phyloP scores from a whole-genome alignment of 2,329 filamentous ascomycete genomes.

The Diaporthe destruens region DNA sequence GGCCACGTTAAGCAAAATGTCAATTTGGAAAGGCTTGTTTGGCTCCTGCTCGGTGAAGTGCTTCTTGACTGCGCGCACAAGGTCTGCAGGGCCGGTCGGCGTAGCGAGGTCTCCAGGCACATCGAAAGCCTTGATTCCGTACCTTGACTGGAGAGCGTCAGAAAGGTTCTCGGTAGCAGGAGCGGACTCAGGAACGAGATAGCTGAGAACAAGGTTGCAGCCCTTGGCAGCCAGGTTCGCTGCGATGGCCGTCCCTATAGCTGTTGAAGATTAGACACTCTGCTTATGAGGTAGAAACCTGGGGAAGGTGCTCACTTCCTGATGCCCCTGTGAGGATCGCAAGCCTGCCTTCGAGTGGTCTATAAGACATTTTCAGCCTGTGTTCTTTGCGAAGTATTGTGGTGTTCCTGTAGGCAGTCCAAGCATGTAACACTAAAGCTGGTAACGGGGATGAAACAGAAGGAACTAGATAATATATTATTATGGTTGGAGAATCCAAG shows the following conservation, averaged over 20 bases:
- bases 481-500: neutral
- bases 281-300: neutral
- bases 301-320: neutral
- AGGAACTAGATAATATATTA: neutral
- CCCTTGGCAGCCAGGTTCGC: conserved; percentile 80
- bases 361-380: neutral
- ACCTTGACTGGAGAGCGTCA: conserved; percentile 62
- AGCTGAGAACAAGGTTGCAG: conserved; percentile 77
- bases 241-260: conserved; percentile 76
- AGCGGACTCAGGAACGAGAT: conserved; percentile 64
- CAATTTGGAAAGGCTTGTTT: conserved; percentile 71
- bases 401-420: neutral
- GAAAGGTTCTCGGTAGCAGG: conserved; percentile 70
- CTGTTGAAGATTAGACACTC: conserved; percentile 55
- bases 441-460: no score
- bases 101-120: conserved; percentile 80
- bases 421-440: neutral
- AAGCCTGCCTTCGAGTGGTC: conserved; percentile 1
- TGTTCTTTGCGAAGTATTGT: no score
- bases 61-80: conserved; percentile 70
- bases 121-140: conserved; percentile 72
- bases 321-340: conserved; percentile 14
- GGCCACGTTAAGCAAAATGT: conserved; percentile 91
- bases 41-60: conserved; percentile 60
- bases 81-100: conserved; percentile 68